Conservation (phyloP, 2,329 filamentous ascomycete species). For the Sclerotinia glacialis region DNA sequence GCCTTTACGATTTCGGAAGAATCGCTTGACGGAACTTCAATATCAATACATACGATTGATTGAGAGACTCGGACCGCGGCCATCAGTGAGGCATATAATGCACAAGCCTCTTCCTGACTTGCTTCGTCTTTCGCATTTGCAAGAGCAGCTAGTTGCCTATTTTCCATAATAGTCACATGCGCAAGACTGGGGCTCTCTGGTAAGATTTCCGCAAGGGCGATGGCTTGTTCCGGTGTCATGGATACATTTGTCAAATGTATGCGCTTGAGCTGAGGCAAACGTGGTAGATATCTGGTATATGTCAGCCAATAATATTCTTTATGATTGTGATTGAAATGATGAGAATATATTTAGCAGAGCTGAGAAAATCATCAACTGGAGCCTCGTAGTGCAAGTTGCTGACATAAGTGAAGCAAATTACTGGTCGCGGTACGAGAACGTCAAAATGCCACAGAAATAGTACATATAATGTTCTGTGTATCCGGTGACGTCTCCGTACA, state of each 20-base stretch:
- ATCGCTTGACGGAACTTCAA: constrained; percentile 77
- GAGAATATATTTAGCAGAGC: constrained; percentile 1
- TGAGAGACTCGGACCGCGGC: constrained; percentile 81
- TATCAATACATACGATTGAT: constrained; percentile 83
- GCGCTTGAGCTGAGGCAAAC: constrained; percentile 73
- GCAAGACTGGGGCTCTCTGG: constrained; percentile 79
- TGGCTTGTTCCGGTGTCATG: constrained; percentile 82
- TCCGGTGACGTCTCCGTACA: not conserved
- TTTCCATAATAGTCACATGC: constrained; percentile 84
- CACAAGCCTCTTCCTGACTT: constrained; percentile 87
- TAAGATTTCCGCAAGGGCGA: constrained; percentile 84
- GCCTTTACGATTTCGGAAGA: constrained; percentile 91
- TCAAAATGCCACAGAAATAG: not conserved
- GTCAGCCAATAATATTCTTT: constrained; percentile 15
- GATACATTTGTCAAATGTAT: constrained; percentile 84
- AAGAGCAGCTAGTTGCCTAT: constrained; percentile 67
- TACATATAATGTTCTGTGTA: not conserved
- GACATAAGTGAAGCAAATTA: constrained; percentile 17
- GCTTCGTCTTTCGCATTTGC: constrained; percentile 74
- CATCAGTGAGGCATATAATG: constrained; percentile 86
- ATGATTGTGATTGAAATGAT: not conserved
- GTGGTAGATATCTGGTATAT: constrained; percentile 64
- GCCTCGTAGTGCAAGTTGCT: not conserved
- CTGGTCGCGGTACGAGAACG: constrained; percentile 16
- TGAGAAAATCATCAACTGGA: constrained; percentile 13